phyloP scores from a whole-genome alignment of 805 yeast species.

The Candida morakotiae region DNA sequence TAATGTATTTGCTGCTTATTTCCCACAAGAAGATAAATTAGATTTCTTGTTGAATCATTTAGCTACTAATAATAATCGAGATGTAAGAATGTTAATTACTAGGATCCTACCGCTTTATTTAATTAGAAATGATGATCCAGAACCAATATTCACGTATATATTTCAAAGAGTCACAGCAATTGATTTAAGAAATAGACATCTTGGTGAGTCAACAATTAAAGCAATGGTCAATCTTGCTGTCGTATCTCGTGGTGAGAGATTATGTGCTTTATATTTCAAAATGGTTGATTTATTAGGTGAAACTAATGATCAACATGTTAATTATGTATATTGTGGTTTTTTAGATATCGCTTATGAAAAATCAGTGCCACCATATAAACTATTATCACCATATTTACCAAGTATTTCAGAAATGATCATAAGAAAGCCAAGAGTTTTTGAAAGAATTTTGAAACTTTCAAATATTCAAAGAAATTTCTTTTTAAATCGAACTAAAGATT shows the following conservation, averaged over 20 bases:
- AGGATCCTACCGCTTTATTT: conserved; percentile 52
- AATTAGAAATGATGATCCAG: conserved; percentile 23
- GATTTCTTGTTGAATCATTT: conserved; percentile 39
- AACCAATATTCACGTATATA: conserved; percentile 40
- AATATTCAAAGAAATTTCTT: conserved; percentile 61
- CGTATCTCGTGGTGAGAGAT: conserved; percentile 60
- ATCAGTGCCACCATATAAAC: conserved; percentile 67
- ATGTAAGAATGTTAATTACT: conserved; percentile 50
- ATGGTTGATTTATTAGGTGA: conserved; percentile 66
- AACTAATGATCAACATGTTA: conserved; percentile 57
- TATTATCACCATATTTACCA: conserved; percentile 76
- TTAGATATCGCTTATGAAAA: conserved; percentile 53
- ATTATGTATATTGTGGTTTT: conserved; percentile 65
- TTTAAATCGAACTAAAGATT: conserved; percentile 62
- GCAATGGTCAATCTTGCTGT: conserved; percentile 65
- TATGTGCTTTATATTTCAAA: conserved; percentile 61
- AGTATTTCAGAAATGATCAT: conserved; percentile 63
- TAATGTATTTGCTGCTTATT: conserved; percentile 51
- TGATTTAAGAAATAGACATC: conserved; percentile 26
- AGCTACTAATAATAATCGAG: conserved; percentile 42
- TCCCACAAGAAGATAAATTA: conserved; percentile 39
- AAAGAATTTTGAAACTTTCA: conserved; percentile 59
- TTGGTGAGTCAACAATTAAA: conserved; percentile 56
- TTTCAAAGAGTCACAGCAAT: conserved; percentile 40
- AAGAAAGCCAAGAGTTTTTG: conserved; percentile 52